Base-by-base conservation (phyloP, 176 grass and related monocot genomes). In the Raddia guianensis region DNA sequence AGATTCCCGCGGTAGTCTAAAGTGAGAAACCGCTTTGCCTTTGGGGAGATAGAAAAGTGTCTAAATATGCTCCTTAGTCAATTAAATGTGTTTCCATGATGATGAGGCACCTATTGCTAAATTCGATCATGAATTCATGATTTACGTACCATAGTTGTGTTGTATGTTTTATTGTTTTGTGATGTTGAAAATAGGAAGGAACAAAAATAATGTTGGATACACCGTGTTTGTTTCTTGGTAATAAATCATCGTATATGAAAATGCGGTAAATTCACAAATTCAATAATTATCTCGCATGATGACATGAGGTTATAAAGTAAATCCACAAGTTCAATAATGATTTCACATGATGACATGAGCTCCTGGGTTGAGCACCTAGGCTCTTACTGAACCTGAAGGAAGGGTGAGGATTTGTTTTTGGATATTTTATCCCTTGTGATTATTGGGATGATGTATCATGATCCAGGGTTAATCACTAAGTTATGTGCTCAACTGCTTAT, bases 141-240 rank as follows among this genome's bases (percentile, higher is more conserved):
- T 85, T 63, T 62, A 81, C 64, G 1, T 5, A 64, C 63, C 49
- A 46, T 58, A 59, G n/a, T n/a, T n/a, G n/a, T n/a, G 33, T 80
- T 70, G n/a, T 35, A 33, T 43, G 32, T 78, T 45, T 14, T 78
- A 58, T n/a, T n/a, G n/a, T n/a, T n/a, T n/a, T n/a, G n/a, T 72
- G 57, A 68, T 81, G 63, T 57, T 10, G 40, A 42, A 66, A 63
- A 13, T 10, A 51, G 18, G 35, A 33, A 52, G 76, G 52, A 44
- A 9, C 18, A 43, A n/a, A n/a, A n/a, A 82, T 63, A 51, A 2
- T 7, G 58, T 40, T 11, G 34, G 54, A 48, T 19, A 42, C 55
- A n/a, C 9, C 9, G 67, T 82, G 19, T 12, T 66, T 53, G 3
- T 54, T 74, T 66, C 1, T 82, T 5, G 5, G 8, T 35, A 57